Evolutionary conservation across 305 asterid genomes (phyloP).

Genomic region (Plantago coronopus): DNA sequence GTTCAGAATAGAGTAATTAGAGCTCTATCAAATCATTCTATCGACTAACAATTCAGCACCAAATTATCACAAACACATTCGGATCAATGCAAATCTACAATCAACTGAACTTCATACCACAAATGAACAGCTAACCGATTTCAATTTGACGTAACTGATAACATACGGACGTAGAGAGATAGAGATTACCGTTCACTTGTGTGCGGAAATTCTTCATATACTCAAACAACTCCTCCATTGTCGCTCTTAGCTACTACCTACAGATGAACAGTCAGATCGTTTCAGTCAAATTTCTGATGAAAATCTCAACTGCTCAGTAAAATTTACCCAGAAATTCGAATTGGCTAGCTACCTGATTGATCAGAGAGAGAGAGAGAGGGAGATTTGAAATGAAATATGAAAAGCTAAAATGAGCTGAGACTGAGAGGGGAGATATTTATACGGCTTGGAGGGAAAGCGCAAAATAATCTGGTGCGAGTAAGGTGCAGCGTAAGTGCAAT

Average conservation of each 20-base stretch:
- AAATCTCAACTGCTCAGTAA: not conserved
- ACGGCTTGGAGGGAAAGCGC: not conserved
- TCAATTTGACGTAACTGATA: constrained; percentile 2
- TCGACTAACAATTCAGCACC: not conserved
- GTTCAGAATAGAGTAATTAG: too few relatives aligned
- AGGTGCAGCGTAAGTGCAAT: constrained; percentile 1
- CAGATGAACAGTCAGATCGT: constrained; percentile 1
- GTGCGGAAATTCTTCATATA: constrained; percentile 75
- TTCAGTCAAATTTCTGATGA: constrained; percentile 6
- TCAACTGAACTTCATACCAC: not conserved
- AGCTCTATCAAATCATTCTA: not conserved
- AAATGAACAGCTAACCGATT: not conserved
- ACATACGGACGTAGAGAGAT: not conserved
- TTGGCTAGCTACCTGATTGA: not conserved
- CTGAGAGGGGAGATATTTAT: not conserved
- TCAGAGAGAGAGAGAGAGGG: constrained; percentile 2
- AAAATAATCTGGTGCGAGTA: not conserved
- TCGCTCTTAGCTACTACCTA: constrained; percentile 18
- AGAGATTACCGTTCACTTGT: constrained; percentile 64
- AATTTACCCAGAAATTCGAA: not conserved
- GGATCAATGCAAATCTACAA: not conserved
- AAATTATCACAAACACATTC: not conserved
- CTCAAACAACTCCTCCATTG: constrained; percentile 76
- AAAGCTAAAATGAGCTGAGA: not conserved
- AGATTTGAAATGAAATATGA: not conserved